A percentile compares a stretch with the other conserved stretches of the same genome.
These are phyloP conservation scores for Aspergillus jensenii DNA, from an alignment of 2,329 filamentous ascomycete species.

Conservation along the genomic window DNA sequence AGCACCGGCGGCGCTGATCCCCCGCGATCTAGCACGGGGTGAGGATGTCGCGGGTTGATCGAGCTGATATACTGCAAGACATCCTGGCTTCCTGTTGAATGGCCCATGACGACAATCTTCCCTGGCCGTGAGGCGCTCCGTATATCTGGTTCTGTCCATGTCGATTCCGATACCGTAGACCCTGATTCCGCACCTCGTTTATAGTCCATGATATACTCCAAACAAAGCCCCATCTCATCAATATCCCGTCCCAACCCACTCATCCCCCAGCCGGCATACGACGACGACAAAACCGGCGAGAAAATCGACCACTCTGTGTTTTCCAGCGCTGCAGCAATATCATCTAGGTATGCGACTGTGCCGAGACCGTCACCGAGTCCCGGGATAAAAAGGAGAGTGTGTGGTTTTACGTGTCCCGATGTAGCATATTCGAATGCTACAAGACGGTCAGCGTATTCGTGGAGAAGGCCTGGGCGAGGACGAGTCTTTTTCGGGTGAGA, in stretches of 20 bases:
- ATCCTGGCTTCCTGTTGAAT: slow-evolving; percentile 69
- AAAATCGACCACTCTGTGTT: slow-evolving; percentile 54
- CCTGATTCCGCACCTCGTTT: slow-evolving; percentile 21
- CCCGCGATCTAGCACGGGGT: slow-evolving; percentile 25
- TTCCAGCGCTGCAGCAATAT: slow-evolving; percentile 51
- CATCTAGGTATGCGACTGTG: slow-evolving; percentile 54
- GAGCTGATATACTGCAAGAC: slow-evolving; percentile 61
- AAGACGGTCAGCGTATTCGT: slow-evolving; percentile 1
- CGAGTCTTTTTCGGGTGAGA: background rate
- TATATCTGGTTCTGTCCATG: no score
- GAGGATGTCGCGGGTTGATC: slow-evolving; percentile 34
- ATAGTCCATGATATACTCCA: slow-evolving; percentile 49
- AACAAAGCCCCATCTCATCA: slow-evolving; percentile 52
- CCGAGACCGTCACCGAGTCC: slow-evolving; percentile 59
- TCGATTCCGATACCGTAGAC: no score
- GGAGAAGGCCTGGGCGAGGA: background rate
- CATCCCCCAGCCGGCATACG: slow-evolving; percentile 57
- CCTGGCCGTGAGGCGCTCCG: slow-evolving; percentile 24
- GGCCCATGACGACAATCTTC: slow-evolving; percentile 67
- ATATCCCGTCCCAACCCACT: slow-evolving; percentile 54
- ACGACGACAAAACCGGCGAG: slow-evolving; percentile 52
- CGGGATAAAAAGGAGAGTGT: slow-evolving; percentile 59
- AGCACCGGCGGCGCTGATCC: slow-evolving; percentile 28
- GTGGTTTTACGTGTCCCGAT: slow-evolving; percentile 24
- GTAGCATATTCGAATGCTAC: slow-evolving; percentile 4